Base-by-base conservation (phyloP, 208 protist genomes). In the Crithidia acanthocephali region DNA sequence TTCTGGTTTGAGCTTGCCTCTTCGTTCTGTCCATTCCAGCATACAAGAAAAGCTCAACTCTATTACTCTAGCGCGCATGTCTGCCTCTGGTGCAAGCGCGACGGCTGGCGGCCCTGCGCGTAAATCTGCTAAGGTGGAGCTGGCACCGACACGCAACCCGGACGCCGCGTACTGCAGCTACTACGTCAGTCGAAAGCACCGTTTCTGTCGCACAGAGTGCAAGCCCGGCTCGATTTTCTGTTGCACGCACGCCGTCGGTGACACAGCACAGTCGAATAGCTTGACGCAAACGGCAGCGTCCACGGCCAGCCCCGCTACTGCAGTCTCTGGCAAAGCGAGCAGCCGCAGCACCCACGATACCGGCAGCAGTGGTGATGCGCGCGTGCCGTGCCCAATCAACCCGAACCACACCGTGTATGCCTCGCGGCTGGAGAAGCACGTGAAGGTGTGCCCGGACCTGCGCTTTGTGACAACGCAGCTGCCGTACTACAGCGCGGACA, bases 341-440 rank as follows among this genome's bases (percentile, higher is more conserved):
- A 23, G 45, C n/a, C n/a, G n/a, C n/a, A n/a, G 13, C 2, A 27
- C 25, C 9, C 15, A 58, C 2, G 5, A 22, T 35, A 6, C 30
- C 30, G 30, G n/a, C 18, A 23, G 2, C 27, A 45, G 25, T 2
- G 55, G n/a, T 30, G 73, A 70, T 45, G 45, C 45, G 51, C 79
- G 89, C 23, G 83, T 94, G 30, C 81, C 86, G 35, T 94, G 89
- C 59, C 89, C 89, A 10, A 88, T 94, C 69, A 94, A 92, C 67
- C 76, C 81, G 1, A 90, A 91, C 47, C 89, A 94, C 76, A 88
- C 84, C 18, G 82, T 94, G 5, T 94, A 88, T 67, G 78, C 66
- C 8, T 75, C 74, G 2, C 73, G 84, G 23, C 74, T 94, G 52
- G 70, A 76, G 57, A 80, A 84, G 40, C 89, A 94, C 67, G 44